Base-by-base conservation (phyloP, 345 rosid species). In the Heritiera littoralis region DNA sequence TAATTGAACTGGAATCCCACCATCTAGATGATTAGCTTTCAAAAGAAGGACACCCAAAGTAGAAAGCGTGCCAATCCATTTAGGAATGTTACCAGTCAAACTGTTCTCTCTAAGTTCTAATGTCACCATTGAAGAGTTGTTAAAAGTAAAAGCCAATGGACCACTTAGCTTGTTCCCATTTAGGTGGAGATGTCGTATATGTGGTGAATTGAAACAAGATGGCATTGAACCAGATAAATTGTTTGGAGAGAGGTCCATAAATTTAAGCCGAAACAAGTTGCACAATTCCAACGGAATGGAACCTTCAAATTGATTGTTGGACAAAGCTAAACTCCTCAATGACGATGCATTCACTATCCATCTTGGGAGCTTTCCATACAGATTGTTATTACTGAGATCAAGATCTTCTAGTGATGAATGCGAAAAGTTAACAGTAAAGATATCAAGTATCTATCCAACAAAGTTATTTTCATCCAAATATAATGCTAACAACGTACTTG, bases 171-270 rank as follows among this genome's bases (percentile, higher is more conserved):
- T 28, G 4, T 51, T 70, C 12, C 14, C 51, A 18, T 73, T 0
- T n/a, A 82, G 13, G 58, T 79, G 64, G 18, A 79, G 52, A 2
- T n/a, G 59, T 6, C 0, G 23, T 3, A 79, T 4, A 2, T 0
- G 0, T 20, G 40, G 2, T 41, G 6, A 11, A 30, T 76, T 48
- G 17, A 2, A 40, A 30, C 82, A 75, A 0, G 61, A 0, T 2
- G 80, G 82, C 2, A 76, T 41, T 1, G 38, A 0, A 0, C 80
- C 77, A 20, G 77, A 72, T 0, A 83, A 13, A 43, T 61, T 40
- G n/a, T 79, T 82, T 0, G 9, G 20, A 7, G 85, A 83, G 9
- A 83, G 80, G 61, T 80, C 83, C 48, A 83, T 38, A 23, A 35
- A 43, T 0, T 7, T 0, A 10, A 82, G 63, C 0, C 0, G 0